phyloP scores from a whole-genome alignment of 1,139 yeast species.

The Geotrichum klebahnii region DNA sequence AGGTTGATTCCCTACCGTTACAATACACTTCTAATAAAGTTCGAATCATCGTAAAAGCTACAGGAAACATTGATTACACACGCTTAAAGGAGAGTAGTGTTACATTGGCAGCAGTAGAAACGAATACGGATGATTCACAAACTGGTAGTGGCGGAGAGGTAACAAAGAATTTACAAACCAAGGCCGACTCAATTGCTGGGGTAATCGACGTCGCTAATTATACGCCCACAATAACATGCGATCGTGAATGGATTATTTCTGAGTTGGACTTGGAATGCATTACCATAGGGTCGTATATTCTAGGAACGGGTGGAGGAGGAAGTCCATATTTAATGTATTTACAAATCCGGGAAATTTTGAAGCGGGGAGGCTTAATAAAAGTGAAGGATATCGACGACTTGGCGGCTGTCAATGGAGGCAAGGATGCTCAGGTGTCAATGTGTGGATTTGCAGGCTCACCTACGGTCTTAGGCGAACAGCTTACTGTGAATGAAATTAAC shows the following conservation, averaged over 20 bases:
- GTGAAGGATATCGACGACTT: conserved; percentile 41
- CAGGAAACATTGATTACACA: conserved; percentile 44
- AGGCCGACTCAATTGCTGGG: background rate
- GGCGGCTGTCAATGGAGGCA: conserved; percentile 22
- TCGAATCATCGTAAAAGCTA: conserved; percentile 39
- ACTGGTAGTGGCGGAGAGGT: background rate
- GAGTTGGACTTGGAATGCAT: conserved; percentile 44
- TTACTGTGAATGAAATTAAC: conserved; percentile 41
- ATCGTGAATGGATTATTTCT: conserved; percentile 44
- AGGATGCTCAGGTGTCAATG: conserved; percentile 36
- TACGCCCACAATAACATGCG: conserved; percentile 38
- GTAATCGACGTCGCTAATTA: conserved; percentile 30
- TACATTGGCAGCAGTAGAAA: background rate
- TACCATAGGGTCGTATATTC: conserved; percentile 45
- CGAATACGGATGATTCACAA: background rate
- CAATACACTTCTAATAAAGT: conserved; percentile 25
- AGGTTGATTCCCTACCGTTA: conserved; percentile 24
- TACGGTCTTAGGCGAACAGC: conserved; percentile 45
- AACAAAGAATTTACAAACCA: background rate
- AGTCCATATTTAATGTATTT: conserved; percentile 45
- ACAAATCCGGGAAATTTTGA: conserved; percentile 39
- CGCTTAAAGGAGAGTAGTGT: conserved; percentile 17
- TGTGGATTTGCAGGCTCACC: conserved; percentile 48
- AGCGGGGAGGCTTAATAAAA: conserved; percentile 38
- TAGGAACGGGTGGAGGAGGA: conserved; percentile 53